Evolutionary conservation across 257 asterid genomes (phyloP).

Genomic region (Datura wrightii): DNA sequence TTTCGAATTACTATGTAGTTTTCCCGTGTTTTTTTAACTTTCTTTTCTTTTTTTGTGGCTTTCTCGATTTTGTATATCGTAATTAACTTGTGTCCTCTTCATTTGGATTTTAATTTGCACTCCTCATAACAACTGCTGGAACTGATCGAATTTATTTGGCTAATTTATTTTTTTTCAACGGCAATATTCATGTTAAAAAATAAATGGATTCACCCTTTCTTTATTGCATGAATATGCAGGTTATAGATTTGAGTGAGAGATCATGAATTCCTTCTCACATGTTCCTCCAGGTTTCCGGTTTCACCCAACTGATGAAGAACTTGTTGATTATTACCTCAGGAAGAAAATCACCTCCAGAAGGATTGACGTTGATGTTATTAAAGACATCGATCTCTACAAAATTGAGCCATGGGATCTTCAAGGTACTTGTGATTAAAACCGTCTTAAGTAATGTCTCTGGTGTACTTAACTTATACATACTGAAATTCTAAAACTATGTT

Average conservation of each 20-base stretch:
- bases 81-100: neutral
- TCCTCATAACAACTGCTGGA: neutral
- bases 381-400: conserved; percentile 89
- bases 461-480: neutral
- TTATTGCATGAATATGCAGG: conserved; percentile 15
- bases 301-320: conserved; percentile 95
- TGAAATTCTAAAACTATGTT: neutral
- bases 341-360: conserved; percentile 64
- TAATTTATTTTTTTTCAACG: neutral
- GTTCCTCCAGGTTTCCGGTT: conserved; percentile 98
- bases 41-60: neutral
- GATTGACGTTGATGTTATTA: conserved; percentile 84
- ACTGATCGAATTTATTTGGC: neutral
- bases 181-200: neutral
- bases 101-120: neutral
- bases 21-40: neutral
- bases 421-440: conserved; percentile 48
- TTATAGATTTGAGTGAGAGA: conserved; percentile 11
- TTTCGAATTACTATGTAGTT: neutral
- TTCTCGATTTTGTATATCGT: neutral
- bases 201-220: neutral
- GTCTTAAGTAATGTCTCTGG: neutral
- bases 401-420: conserved; percentile 99
- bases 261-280: conserved; percentile 77
- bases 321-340: conserved; percentile 88